Base-by-base conservation (phyloP, 1,284 basidiomycete genomes). In the Papiliotrema flavescens region DNA sequence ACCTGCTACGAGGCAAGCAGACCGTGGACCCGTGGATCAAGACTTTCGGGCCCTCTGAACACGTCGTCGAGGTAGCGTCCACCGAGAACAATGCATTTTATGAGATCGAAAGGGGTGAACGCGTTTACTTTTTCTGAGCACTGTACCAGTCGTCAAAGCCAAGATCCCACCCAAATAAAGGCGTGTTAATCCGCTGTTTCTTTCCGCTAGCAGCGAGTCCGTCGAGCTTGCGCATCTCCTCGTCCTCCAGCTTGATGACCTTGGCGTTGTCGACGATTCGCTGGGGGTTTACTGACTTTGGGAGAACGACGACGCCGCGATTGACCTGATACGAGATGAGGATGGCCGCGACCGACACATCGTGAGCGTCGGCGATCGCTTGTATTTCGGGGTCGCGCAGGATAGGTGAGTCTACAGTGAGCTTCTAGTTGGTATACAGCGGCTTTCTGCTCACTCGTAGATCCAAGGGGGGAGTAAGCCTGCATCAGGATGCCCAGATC, bases 391-490 rank as follows among this genome's bases (percentile, higher is more conserved):
- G 81, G 68, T 94, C 89, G 17, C 75, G 73, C 52, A 89, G 75
- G n/a, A 93, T 76, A 2, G 88, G 87, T 3, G 78, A 76, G 63
- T 73, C 70, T 65, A 2, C 14, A 15, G 20, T 51, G 37, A 52
- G 32, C 26, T 13, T n/a, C 8, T 17, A 19, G 15, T 15, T 15
- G 2, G 47, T 14, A 43, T 32, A 13, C 19, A 9, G 22, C 40
- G 40, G 13, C n/a, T n/a, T n/a, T n/a, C n/a, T n/a, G 22, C 40
- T 8, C 22, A 42, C 40, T 20, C 3, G 85, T 84, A 19, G 87
- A 89, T 13, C 90, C 90, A 20, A 92, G 81, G 3, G 91, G 91
- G 5, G 86, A 90, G 75, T 91, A 93, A 0, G 89, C 89, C 70
- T 90, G 82, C 0, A 87, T 77, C 32, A 85, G 77, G 65, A 94